A percentile compares a stretch with the other conserved stretches of the same genome.
Evolutionary conservation across 345 rosid species (phyloP).

Genomic region (Streptanthus diversifolius): DNA sequence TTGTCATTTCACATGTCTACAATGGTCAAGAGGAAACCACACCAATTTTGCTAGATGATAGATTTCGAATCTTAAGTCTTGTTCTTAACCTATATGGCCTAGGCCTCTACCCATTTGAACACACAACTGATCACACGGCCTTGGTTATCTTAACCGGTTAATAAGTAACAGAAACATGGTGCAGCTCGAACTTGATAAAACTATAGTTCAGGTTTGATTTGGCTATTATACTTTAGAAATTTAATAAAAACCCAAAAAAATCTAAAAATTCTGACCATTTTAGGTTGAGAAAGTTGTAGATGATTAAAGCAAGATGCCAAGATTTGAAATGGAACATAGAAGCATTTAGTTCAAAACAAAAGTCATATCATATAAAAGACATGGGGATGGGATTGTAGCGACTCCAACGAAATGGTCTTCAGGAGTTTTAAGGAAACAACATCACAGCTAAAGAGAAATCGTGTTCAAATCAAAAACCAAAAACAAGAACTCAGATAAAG

Average conservation of each 20-base stretch:
- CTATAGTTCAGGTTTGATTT: not conserved
- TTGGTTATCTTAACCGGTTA: not conserved
- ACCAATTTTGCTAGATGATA: not conserved
- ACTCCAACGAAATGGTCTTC: conserved; percentile 4
- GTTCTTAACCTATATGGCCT: not conserved
- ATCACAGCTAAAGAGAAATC: conserved; percentile 33
- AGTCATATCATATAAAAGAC: not conserved
- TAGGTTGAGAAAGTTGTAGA: too few relatives aligned
- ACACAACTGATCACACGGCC: not conserved
- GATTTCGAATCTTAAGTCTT: not conserved
- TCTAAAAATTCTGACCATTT: too few relatives aligned
- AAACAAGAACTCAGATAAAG: not conserved
- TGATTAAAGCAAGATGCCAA: not conserved
- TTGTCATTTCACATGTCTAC: not conserved
- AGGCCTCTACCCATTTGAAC: not conserved
- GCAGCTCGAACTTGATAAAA: too few relatives aligned
- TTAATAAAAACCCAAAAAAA: too few relatives aligned
- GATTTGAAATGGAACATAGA: not conserved
- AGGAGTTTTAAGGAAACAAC: conserved; percentile 7
- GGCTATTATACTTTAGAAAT: not conserved
- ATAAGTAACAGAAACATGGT: not conserved
- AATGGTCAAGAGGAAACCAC: not conserved
- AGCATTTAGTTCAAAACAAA: not conserved
- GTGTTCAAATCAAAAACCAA: conserved; percentile 33
- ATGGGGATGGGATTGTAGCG: not conserved